Percentiles rank a stretch among this genome's conserved stretches.
Conservation (phyloP, 306 rosid genomes). For the Astragalus glycyphyllos region DNA sequence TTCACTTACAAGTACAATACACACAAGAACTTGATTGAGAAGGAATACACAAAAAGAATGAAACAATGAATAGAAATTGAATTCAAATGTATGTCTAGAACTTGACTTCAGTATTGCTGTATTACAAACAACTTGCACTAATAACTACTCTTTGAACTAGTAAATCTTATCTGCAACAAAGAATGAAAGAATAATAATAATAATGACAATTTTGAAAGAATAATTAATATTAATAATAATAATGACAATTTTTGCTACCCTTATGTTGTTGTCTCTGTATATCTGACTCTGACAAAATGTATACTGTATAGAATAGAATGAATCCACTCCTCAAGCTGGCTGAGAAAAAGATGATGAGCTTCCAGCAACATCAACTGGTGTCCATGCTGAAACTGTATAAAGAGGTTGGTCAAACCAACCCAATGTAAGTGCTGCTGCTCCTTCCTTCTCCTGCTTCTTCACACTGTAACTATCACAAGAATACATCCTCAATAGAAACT, state of each 20-base stretch:
- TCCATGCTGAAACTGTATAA: conserved; percentile 89
- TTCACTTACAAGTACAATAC: conserved; percentile 29
- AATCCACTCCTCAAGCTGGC: conserved; percentile 46
- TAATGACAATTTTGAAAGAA: conserved; percentile 54
- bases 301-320: conserved; percentile 27
- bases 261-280: conserved; percentile 40
- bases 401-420: conserved; percentile 80
- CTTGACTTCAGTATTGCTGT: conserved; percentile 48
- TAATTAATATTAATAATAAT: no score
- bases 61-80: conserved; percentile 59
- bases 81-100: conserved; percentile 47
- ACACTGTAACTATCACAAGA: conserved; percentile 57
- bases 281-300: conserved; percentile 41
- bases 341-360: conserved; percentile 75
- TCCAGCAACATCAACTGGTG: conserved; percentile 67
- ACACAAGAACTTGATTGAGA: conserved; percentile 33
- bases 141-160: conserved; percentile 45
- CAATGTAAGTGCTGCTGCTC: conserved; percentile 60
- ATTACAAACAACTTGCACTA: conserved; percentile 54
- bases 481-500: conserved; percentile 82
- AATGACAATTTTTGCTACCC: conserved; percentile 35
- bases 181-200: conserved; percentile 74
- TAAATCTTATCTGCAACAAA: conserved; percentile 72
- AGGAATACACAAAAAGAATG: conserved; percentile 69
- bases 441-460: conserved; percentile 60